Evolutionary conservation across 139 green algal genomes (phyloP).

Genomic region (Mesotaenium endlicherianum): DNA sequence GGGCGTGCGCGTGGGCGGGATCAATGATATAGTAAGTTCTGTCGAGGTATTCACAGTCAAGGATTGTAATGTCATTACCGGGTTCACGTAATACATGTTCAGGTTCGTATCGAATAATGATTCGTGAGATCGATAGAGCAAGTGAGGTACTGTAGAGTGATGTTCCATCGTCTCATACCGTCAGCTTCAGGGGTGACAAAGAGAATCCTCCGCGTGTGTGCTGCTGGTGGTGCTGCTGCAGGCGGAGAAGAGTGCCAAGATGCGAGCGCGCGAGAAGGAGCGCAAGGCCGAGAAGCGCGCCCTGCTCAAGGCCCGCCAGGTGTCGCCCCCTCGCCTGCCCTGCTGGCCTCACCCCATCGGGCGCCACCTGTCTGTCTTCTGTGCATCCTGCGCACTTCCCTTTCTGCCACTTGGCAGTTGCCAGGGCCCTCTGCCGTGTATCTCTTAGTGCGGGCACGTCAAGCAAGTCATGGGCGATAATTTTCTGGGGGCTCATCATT

Average conservation of each 20-base stretch:
- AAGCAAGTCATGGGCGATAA: too few relatives aligned
- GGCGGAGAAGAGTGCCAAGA: constrained; percentile 41
- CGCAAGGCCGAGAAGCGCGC: constrained; percentile 20
- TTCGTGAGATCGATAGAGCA: neutral
- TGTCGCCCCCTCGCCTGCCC: too few relatives aligned
- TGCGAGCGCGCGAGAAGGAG: constrained; percentile 33
- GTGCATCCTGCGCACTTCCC: too few relatives aligned
- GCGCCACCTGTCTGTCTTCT: too few relatives aligned
- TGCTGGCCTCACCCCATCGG: too few relatives aligned
- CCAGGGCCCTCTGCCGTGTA: too few relatives aligned
- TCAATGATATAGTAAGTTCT: too few relatives aligned
- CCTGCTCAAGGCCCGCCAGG: neutral
- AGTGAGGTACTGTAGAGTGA: neutral
- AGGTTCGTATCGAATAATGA: neutral
- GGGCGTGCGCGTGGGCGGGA: too few relatives aligned
- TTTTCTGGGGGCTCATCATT: too few relatives aligned
- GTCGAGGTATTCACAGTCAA: neutral
- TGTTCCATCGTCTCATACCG: neutral
- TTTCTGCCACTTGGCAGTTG: too few relatives aligned
- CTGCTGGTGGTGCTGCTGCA: neutral
- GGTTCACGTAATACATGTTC: neutral
- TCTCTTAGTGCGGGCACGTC: too few relatives aligned
- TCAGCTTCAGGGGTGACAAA: neutral
- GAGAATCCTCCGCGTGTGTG: neutral
- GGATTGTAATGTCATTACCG: neutral